Base-by-base conservation (phyloP, 805 yeast genomes). In the Candida ponderosae region DNA sequence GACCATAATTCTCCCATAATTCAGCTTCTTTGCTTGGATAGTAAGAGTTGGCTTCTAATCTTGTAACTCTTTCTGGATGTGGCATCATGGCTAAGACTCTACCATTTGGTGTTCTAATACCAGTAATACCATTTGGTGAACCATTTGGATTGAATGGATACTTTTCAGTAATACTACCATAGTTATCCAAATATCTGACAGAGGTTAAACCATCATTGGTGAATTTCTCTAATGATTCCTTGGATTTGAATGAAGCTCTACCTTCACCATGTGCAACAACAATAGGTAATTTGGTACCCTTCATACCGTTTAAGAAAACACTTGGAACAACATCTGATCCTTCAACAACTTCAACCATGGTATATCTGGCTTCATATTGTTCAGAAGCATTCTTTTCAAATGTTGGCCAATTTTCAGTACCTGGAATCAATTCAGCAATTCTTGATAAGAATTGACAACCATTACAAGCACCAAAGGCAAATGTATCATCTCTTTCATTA, bases 221-320 rank as follows among this genome's bases (percentile, higher is more conserved):
- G 55, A 88, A 81, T 9, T 57, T 53, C 26, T 65, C 61, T 43
- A 73, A 59, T 40, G 70, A 65, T 19, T 61, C 67, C 9, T 61
- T 66, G 23, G 60, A 43, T 32, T 64, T 63, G 59, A 90, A 93
- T 31, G 70, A 62, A 13, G 97, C 97, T 51, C 86, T 76, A 53
- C 98, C 98, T 67, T 93, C 98, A 50, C 98, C 98, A 57, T 93
- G 98, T 4, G 98, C 98, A 48, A 93, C 97, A 17, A 94, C 96
- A 63, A 93, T 87, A 37, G 98, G 98, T 53, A 93, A 63, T 52
- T 79, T 77, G 7, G 97, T 86, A n/a, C 96, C 95, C 53, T 78
- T 73, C 97, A 93, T 88, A 37, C 83, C 86, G 40, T 81, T 74
- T 50, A 89, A 75, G 72, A 93, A 90, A 38, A 93, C 77, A 39